Evolutionary conservation across 768 basidiomycete genomes (phyloP).

Genomic region (Suillus placidus): DNA sequence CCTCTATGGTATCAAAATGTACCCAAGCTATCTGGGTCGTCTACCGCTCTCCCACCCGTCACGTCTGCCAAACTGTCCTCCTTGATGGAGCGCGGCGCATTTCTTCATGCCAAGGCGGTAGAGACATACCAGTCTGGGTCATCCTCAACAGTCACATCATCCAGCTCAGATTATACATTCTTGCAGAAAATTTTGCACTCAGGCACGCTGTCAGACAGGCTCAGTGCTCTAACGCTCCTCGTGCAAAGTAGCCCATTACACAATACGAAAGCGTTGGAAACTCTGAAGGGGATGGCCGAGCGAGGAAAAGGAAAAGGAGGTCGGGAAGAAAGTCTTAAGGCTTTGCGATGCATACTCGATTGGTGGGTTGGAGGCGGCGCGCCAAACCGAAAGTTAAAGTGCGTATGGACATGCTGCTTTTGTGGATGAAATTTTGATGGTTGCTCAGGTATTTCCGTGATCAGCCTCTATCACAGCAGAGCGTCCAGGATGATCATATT

Average conservation of each 20-base stretch:
- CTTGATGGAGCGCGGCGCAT: constrained; percentile 48
- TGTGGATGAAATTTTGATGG: neutral
- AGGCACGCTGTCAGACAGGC: constrained; percentile 89
- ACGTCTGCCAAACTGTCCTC: constrained; percentile 48
- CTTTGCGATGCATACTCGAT: constrained; percentile 88
- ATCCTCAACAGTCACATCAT: constrained; percentile 43
- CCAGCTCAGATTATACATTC: constrained; percentile 78
- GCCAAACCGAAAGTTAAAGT: constrained; percentile 86
- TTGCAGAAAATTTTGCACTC: constrained; percentile 81
- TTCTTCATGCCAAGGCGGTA: constrained; percentile 48
- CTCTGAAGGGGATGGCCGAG: constrained; percentile 75
- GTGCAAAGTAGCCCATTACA: constrained; percentile 89
- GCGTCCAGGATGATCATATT: constrained; percentile 70
- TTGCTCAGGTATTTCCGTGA: constrained; percentile 82
- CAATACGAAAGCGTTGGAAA: constrained; percentile 79
- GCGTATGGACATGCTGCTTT: constrained; percentile 26
- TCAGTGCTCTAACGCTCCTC: constrained; percentile 87
- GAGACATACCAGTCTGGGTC: constrained; percentile 53
- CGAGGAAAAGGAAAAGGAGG: constrained; percentile 81
- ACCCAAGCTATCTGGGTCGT: constrained; percentile 40
- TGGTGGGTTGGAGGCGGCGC: constrained; percentile 98
- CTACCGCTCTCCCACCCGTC: constrained; percentile 34
- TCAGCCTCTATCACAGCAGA: constrained; percentile 70
- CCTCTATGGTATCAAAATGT: constrained; percentile 60
- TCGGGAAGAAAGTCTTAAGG: constrained; percentile 90